Percentiles rank a stretch among this genome's conserved stretches.
Evolutionary conservation across 306 rosid species (phyloP).

Genomic region (cucumber (Cucumis sativus)): DNA sequence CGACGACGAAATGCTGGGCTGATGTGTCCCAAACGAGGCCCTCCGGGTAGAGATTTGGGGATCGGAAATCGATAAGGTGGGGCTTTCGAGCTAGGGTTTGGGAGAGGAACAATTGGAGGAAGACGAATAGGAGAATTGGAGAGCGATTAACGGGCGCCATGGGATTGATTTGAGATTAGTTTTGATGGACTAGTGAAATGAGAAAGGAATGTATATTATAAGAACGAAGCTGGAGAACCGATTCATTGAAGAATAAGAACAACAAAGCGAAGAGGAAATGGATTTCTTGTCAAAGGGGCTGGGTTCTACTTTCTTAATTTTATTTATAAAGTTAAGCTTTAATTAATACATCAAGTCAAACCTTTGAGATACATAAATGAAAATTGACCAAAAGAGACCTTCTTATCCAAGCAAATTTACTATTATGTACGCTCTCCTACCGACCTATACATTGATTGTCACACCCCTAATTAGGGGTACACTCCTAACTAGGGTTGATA

Average conservation of each 20-base stretch:
- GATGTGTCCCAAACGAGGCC: constrained; percentile 59
- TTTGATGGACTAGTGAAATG: neutral
- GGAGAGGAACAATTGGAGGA: constrained; percentile 3
- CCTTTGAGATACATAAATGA: no score
- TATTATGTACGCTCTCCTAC: no score
- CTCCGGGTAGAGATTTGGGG: constrained; percentile 63
- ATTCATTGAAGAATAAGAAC: neutral
- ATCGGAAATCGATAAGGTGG: constrained; percentile 61
- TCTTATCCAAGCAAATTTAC: no score
- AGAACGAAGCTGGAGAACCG: neutral
- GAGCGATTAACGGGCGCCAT: constrained; percentile 11
- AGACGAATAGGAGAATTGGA: neutral
- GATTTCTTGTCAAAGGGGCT: neutral
- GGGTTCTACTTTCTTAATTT: no score
- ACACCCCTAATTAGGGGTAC: no score
- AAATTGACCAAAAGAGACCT: no score
- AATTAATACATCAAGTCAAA: no score
- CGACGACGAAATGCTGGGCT: constrained; percentile 51
- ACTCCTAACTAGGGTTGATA: no score
- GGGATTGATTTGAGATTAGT: neutral
- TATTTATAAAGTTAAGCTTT: no score
- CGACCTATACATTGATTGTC: no score
- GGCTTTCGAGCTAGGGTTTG: constrained; percentile 19
- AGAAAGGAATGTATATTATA: neutral
- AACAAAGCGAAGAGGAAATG: neutral